Evolutionary conservation across 1,284 basidiomycete species (phyloP).

Genomic region (Cutaneotrichosporon arboriforme): DNA sequence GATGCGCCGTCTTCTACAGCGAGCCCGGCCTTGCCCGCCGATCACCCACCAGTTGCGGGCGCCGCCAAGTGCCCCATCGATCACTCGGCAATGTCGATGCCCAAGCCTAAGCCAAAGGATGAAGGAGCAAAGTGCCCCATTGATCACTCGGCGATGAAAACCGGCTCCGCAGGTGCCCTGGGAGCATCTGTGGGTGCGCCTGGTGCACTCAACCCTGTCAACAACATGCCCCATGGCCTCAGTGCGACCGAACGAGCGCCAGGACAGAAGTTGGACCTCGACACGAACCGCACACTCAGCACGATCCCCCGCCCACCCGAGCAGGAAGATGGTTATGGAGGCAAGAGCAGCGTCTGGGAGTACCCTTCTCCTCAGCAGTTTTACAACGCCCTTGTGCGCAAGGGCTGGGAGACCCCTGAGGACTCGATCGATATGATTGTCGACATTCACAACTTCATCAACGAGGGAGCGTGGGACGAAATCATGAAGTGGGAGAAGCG

Average conservation of each 20-base stretch:
- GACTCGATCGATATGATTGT: slow-evolving; percentile 97
- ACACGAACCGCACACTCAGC: slow-evolving; percentile 69
- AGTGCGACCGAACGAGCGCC: slow-evolving; percentile 50
- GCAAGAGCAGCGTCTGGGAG: slow-evolving; percentile 63
- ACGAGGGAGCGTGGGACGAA: slow-evolving; percentile 94
- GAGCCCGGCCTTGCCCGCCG: slow-evolving; percentile 18
- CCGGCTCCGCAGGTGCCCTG: slow-evolving; percentile 4
- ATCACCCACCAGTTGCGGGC: slow-evolving; percentile 25
- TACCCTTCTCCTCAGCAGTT: slow-evolving; percentile 99
- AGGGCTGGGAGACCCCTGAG: slow-evolving; percentile 97
- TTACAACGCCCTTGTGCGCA: slow-evolving; percentile 92
- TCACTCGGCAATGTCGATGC: slow-evolving; percentile 14
- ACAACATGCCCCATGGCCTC: slow-evolving; percentile 77
- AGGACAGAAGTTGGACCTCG: slow-evolving; percentile 54
- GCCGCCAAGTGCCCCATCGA: slow-evolving; percentile 28
- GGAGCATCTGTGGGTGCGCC: slow-evolving; percentile 9
- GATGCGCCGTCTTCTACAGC: background rate
- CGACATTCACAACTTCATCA: slow-evolving; percentile 95
- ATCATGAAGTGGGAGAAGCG: slow-evolving; percentile 88
- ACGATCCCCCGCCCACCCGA: slow-evolving; percentile 72
- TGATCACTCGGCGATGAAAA: slow-evolving; percentile 14
- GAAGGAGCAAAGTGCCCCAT: slow-evolving; percentile 16
- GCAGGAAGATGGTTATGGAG: slow-evolving; percentile 37
- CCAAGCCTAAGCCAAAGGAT: slow-evolving; percentile 4
- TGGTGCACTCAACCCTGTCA: slow-evolving; percentile 64